A percentile compares a stretch with the other conserved stretches of the same genome.
Conservation (phyloP, 2,329 filamentous ascomycete genomes). For the Metarhizium brunneum region DNA sequence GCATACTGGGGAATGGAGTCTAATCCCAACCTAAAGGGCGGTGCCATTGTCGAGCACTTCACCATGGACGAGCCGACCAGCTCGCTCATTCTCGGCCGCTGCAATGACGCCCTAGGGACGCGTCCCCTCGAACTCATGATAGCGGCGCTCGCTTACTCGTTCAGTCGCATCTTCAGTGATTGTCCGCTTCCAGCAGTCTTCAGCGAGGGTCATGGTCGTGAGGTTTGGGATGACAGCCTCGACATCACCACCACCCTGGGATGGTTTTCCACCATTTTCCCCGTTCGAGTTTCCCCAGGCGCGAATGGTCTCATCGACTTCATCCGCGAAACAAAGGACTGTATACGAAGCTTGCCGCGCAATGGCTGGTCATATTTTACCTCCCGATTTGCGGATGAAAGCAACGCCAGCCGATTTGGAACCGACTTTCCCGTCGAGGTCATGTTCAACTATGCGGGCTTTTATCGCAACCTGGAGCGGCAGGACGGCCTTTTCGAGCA, state of each 20-base stretch:
- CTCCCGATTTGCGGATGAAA: conserved; percentile 22
- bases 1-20: too few relatives aligned
- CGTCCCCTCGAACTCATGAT: background rate
- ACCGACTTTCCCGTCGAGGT: conserved; percentile 22
- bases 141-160: background rate
- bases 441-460: conserved; percentile 37
- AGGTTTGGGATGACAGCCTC: conserved; percentile 12
- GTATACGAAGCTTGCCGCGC: conserved; percentile 20
- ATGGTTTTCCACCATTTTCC: conserved; percentile 35
- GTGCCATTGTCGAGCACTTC: too few relatives aligned
- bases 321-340: conserved; percentile 14
- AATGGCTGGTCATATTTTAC: conserved; percentile 31
- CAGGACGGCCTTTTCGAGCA: conserved; percentile 7
- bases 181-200: background rate
- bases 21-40: too few relatives aligned
- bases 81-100: background rate
- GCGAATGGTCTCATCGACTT: conserved; percentile 1
- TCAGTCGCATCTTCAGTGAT: background rate
- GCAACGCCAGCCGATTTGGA: conserved; percentile 14
- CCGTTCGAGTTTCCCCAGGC: conserved; percentile 13
- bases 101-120: background rate
- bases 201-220: conserved; percentile 30
- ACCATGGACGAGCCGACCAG: background rate
- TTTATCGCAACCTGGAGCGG: conserved; percentile 32
- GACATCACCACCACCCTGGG: conserved; percentile 31